A percentile compares a stretch with the other conserved stretches of the same genome.
These are phyloP conservation scores for Oldenlandia corymbosa DNA, from an alignment of 257 asterid genomes.

Conservation along the genomic window DNA sequence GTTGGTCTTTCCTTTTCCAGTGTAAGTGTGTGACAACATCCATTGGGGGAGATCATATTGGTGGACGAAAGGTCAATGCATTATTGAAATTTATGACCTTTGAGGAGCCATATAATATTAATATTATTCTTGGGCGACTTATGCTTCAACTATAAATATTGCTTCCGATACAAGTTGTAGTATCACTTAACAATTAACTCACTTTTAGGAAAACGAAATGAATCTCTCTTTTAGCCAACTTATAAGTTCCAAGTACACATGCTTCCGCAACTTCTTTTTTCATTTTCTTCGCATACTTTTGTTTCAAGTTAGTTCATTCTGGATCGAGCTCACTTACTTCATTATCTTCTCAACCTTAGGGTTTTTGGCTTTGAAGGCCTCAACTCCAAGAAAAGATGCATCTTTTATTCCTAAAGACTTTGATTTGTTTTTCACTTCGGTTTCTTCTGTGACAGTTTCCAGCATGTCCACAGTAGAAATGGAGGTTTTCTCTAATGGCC, in stretches of 20 bases:
- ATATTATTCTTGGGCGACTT: too few species aligned
- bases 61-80: too few species aligned
- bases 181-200: not conserved
- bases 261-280: not conserved
- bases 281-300: slow-evolving; percentile 9
- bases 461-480: slow-evolving; percentile 49
- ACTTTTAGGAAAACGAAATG: not conserved
- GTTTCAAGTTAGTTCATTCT: slow-evolving; percentile 27
- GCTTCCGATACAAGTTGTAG: not conserved
- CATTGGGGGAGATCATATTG: too few species aligned
- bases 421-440: slow-evolving; percentile 43
- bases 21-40: too few species aligned
- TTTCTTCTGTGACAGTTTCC: slow-evolving; percentile 36
- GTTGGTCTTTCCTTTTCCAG: too few species aligned
- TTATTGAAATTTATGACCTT: too few species aligned
- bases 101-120: too few species aligned
- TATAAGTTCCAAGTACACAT: not conserved
- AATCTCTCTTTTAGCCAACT: not conserved
- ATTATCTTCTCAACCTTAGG: slow-evolving; percentile 29
- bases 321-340: slow-evolving; percentile 32
- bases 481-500: slow-evolving; percentile 45
- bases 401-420: slow-evolving; percentile 17
- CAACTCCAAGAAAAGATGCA: not conserved
- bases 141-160: not conserved
- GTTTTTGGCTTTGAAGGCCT: slow-evolving; percentile 22